These are phyloP conservation scores for Termitomyces sp. DNA, from an alignment of 768 basidiomycete genomes.

Conservation along the genomic window DNA sequence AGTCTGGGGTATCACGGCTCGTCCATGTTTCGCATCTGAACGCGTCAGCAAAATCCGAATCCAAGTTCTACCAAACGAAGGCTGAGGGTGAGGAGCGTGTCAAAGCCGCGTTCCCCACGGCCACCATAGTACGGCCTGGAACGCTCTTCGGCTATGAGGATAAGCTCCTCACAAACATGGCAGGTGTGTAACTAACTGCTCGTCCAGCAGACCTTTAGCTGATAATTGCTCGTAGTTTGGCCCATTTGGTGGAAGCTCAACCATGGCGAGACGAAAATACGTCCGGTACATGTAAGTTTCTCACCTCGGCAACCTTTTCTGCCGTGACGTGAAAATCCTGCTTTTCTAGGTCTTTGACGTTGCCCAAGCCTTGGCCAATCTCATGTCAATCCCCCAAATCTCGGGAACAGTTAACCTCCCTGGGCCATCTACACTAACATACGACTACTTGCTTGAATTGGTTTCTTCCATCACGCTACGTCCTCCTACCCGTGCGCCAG, in stretches of 20 bases:
- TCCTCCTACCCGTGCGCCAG: conserved; percentile 64
- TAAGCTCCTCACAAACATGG: conserved; percentile 87
- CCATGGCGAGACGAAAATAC: conserved; percentile 76
- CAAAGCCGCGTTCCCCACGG: conserved; percentile 72
- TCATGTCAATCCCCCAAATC: conserved; percentile 56
- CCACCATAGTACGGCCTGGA: conserved; percentile 85
- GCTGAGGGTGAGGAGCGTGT: conserved; percentile 87
- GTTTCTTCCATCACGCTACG: conserved; percentile 77
- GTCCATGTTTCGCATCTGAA: conserved; percentile 96
- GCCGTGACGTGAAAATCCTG: conserved; percentile 16
- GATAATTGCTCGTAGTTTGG: conserved; percentile 50
- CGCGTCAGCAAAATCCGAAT: conserved; percentile 71
- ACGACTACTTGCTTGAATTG: conserved; percentile 74
- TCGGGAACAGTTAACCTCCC: conserved; percentile 75
- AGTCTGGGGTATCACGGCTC: conserved; percentile 74
- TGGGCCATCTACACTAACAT: conserved; percentile 82
- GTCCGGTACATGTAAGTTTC: conserved; percentile 81
- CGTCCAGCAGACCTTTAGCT: conserved; percentile 8
- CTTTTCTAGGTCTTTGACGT: conserved; percentile 78
- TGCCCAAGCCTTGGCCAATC: conserved; percentile 83
- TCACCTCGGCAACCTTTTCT: conserved; percentile 7
- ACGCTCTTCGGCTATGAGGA: conserved; percentile 94
- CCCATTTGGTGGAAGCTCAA: conserved; percentile 95
- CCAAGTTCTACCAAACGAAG: conserved; percentile 84
- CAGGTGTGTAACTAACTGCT: conserved; percentile 50